Base-by-base conservation (phyloP, 805 yeast species). In the Cyberlindnera japonica region DNA sequence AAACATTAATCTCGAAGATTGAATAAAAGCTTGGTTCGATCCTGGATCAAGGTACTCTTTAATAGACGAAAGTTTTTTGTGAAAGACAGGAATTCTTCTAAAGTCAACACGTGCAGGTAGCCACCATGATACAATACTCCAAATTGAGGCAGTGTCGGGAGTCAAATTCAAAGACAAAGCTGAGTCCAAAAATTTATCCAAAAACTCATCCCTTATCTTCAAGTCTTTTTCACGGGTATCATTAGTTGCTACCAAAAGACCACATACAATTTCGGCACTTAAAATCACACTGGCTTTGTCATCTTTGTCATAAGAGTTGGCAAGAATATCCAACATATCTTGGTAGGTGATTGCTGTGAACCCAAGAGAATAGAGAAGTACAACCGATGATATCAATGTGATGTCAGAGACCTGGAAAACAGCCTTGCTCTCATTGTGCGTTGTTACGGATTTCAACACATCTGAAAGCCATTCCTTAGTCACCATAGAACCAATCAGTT, bases 51-150 rank as follows among this genome's bases (percentile, higher is more conserved):
- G 57, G 40, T 74, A 40, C 14, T 24, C 75, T 14, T 80, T 45
- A 12, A 59, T 37, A 14, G 45, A 54, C 3, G 68, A 61, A 38
- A 81, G 70, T 21, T 70, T 61, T 15, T 72, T 65, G 62, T 22
- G 64, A 56, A 17, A 70, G 11, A 71, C 68, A 12, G 81, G 79
- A 40, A 76, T 72, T 43, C 96, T 72, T 55, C 96, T 74, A 35
- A 71, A 49, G 58, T 86, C 95, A 27, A 79, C 67, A 49, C 76
- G 81, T 0, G 77, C 60, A 0, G 88, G 83, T 2, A 79, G 54
- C 84, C 88, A 83, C 82, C 87, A 81, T 4, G 82, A 68, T 36
- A 86, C 74, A 0, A 87, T 73, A 25, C 71, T 69, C 97, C 97
- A 93, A 29, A 84, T 77, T 15, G 71, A 74, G 27, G 72, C 62